Evolutionary conservation across 2,329 filamentous ascomycete species (phyloP).

Genomic region (Microcyclospora pomicola): DNA sequence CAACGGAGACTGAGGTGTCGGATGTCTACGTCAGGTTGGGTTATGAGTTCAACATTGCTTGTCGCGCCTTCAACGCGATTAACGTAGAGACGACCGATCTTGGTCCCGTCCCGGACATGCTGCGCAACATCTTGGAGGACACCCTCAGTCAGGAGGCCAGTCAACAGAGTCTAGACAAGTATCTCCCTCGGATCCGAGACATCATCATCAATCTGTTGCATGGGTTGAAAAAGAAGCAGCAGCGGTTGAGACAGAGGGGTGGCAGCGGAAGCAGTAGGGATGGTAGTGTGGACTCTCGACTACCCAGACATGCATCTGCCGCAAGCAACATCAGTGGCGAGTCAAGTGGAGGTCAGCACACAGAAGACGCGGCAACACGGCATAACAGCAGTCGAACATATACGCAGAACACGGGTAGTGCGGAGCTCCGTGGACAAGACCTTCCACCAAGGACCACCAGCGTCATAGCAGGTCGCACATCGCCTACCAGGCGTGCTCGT

Average conservation of each 20-base stretch:
- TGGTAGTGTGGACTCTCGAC: conserved; percentile 8
- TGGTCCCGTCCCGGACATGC: conserved; percentile 82
- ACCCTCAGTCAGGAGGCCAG: conserved; percentile 95
- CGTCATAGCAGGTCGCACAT: conserved; percentile 27
- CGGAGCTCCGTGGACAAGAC: conserved; percentile 28
- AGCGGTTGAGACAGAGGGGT: conserved; percentile 55
- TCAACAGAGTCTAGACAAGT: conserved; percentile 82
- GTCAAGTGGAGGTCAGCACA: conserved; percentile 31
- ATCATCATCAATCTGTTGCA: conserved; percentile 98
- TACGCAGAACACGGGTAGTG: conserved; percentile 27
- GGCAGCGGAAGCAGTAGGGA: conserved; percentile 14
- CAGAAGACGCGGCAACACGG: conserved; percentile 27
- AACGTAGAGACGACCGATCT: conserved; percentile 90
- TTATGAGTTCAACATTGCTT: conserved; percentile 99
- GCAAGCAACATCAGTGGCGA: conserved; percentile 34
- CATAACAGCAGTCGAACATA: conserved; percentile 29
- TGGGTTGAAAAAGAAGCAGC: conserved; percentile 92
- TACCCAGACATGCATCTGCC: conserved; percentile 30
- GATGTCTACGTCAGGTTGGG: conserved; percentile 95
- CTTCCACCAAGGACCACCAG: conserved; percentile 36
- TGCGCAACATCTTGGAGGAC: conserved; percentile 84
- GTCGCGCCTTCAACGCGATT: conserved; percentile 89
- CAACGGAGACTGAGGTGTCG: conserved; percentile 87
- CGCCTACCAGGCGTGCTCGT: conserved; percentile 30
- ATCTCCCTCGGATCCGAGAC: conserved; percentile 84